These are phyloP conservation scores for Calocybe cyanea DNA, from an alignment of 768 basidiomycete species.

Conservation along the genomic window DNA sequence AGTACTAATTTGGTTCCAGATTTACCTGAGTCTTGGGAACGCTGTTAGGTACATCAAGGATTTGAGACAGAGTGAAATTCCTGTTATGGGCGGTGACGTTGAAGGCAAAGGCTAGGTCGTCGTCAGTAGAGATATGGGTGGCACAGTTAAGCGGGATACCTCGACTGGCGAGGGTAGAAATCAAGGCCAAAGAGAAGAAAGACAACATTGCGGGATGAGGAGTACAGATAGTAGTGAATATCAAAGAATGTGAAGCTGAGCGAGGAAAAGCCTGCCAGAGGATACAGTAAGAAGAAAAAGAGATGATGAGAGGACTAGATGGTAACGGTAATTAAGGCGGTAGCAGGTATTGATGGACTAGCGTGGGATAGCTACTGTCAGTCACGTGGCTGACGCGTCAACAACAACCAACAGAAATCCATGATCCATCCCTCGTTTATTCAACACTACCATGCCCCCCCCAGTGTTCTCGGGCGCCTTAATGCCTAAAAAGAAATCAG, in stretches of 20 bases:
- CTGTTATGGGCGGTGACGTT: slow-evolving; percentile 40
- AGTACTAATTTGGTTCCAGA: slow-evolving; percentile 2
- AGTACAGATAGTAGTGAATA: background rate
- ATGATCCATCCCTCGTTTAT: slow-evolving; percentile 26
- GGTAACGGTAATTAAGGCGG: background rate
- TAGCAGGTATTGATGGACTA: background rate
- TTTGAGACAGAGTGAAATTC: slow-evolving; percentile 37
- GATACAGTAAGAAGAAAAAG: slow-evolving; percentile 10
- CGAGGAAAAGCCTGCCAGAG: slow-evolving; percentile 24
- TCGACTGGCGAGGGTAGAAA: slow-evolving; percentile 53
- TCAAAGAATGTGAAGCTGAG: slow-evolving; percentile 1
- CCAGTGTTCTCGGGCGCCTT: slow-evolving; percentile 48
- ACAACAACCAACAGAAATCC: slow-evolving; percentile 16
- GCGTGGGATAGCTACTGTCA: background rate
- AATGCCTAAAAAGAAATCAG: slow-evolving; percentile 64
- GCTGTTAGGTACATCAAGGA: slow-evolving; percentile 39
- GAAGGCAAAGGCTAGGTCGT: slow-evolving; percentile 37
- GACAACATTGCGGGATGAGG: slow-evolving; percentile 21
- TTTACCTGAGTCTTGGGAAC: slow-evolving; percentile 25
- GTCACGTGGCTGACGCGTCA: slow-evolving; percentile 32
- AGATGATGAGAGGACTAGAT: slow-evolving; percentile 11
- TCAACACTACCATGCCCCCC: slow-evolving; percentile 38
- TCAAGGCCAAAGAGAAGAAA: slow-evolving; percentile 29
- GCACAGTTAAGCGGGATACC: slow-evolving; percentile 33
- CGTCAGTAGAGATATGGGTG: background rate